Conservation (phyloP, 495 filamentous ascomycete genomes). For the Monascus purpureus region DNA sequence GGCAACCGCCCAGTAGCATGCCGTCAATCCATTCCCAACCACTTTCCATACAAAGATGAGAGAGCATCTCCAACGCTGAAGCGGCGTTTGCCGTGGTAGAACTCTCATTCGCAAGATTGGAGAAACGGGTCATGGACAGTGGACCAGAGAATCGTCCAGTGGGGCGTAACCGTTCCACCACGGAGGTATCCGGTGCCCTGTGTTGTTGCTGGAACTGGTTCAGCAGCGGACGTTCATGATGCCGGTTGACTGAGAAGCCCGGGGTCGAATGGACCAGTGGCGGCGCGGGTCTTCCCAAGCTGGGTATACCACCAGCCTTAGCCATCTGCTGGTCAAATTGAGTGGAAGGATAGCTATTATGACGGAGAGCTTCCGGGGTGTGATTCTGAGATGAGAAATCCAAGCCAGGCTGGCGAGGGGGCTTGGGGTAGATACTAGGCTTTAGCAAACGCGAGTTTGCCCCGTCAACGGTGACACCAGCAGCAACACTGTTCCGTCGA, state of each 20-base stretch:
- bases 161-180: constrained; percentile 17
- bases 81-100: constrained; percentile 36
- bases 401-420: constrained; percentile 38
- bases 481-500: constrained; percentile 28
- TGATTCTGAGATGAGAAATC: constrained; percentile 22
- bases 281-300: not conserved
- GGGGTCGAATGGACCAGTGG: constrained; percentile 3
- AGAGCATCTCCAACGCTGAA: constrained; percentile 65
- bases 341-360: constrained; percentile 28
- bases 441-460: constrained; percentile 28
- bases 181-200: constrained; percentile 14
- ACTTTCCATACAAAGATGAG: constrained; percentile 70
- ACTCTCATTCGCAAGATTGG: constrained; percentile 17
- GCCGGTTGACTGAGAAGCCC: constrained; percentile 6
- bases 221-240: constrained; percentile 14
- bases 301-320: not conserved
- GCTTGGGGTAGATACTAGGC: constrained; percentile 49
- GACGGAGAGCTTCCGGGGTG: constrained; percentile 18
- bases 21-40: constrained; percentile 92
- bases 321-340: constrained; percentile 19
- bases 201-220: constrained; percentile 17
- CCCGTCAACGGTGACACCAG: constrained; percentile 16
- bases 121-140: constrained; percentile 23
- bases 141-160: constrained; percentile 16
- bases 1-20: constrained; percentile 82